Base-by-base conservation (phyloP, 306 rosid genomes). In the Canavalia gladiata region DNA sequence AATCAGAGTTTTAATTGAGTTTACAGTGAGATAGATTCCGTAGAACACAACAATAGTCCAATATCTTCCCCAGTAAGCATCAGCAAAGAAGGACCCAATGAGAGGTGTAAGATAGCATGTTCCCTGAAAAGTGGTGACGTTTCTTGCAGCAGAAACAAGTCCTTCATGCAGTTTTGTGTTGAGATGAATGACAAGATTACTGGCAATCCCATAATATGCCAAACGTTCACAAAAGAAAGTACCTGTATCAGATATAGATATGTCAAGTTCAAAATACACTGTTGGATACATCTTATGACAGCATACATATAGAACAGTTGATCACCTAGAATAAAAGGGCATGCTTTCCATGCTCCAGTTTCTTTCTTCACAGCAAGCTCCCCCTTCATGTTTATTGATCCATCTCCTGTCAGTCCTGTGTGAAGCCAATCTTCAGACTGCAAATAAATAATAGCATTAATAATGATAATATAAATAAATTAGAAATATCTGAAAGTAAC, bases 1-100 rank as follows among this genome's bases (percentile, higher is more conserved):
- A 46, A 49, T 79, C 51, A 47, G 34, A 7, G 47, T 12, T 58
- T 60, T 5, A 59, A 11, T 45, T 80, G 45, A 70, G 60, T 18
- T 85, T 86, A 90, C 98, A 33, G 92, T 77, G 75, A 94, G 87
- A 81, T 94, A 92, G 75, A 94, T 83, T 4, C 87, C 82, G 41
- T 90, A 94, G 82, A 91, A 92, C 54, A 62, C 76, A 39, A 88
- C 89, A 80, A 92, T 94, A 2, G 98, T 94, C 97, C 98, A 86
- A 76, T 91, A 94, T 89, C 98, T 88, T 83, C 98, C 98, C 97
- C 92, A 94, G 87, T 88, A 94, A 76, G 98, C 90, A 92, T 94
- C 98, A 13, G 98, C 98, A 37, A 92, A 51, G 74, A 94, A 81
- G 74, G 98, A 97, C 67, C 98, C 98, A 49, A 94, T 55, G 6